These are phyloP conservation scores for sunflower (Helianthus annuus) DNA, from an alignment of 129 eudicot genomes.

Conservation along the genomic window HanXRQr2.0-SUNRISE NC_035441.2:140869879-140870378, in stretches of 20 bases:
- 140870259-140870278: slow-evolving; percentile 92
- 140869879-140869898: slow-evolving; percentile 1
- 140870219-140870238: slow-evolving; percentile 83
- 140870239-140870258: slow-evolving; percentile 97
- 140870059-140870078: neutral
- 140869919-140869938: slow-evolving; percentile 92
- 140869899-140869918: slow-evolving; percentile 42
- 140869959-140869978: slow-evolving; percentile 90
- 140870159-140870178: slow-evolving; percentile 83
- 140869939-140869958: slow-evolving; percentile 70
- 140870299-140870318: slow-evolving; percentile 50
- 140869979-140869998: slow-evolving; percentile 85
- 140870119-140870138: slow-evolving; percentile 93
- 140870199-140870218: slow-evolving; percentile 80
- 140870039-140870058: neutral
- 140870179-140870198: slow-evolving; percentile 96
- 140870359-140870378: neutral
- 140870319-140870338: neutral
- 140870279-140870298: slow-evolving; percentile 90
- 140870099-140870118: slow-evolving; percentile 36
- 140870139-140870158: slow-evolving; percentile 97
- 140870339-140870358: slow-evolving; percentile 5
- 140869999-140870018: slow-evolving; percentile 95
- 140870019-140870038: slow-evolving; percentile 54
- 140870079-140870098: neutral